Conservation (phyloP, 192 early-diverging fungal genomes). For the Backusella luteola region DNA sequence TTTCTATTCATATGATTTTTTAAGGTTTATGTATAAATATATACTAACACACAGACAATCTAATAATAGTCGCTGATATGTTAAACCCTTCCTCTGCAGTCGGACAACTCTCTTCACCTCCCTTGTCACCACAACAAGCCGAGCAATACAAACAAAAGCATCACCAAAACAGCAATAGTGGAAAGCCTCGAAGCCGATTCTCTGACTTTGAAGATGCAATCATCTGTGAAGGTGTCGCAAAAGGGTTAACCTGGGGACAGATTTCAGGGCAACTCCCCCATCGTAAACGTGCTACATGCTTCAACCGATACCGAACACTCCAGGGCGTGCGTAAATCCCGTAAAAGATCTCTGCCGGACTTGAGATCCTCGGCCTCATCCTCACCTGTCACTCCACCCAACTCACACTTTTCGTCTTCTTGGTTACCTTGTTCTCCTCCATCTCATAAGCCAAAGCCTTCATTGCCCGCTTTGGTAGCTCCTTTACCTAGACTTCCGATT, state of each 20-base stretch:
- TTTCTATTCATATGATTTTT: neutral
- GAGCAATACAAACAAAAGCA: neutral
- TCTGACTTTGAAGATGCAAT: slow-evolving; percentile 33
- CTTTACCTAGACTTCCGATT: slow-evolving; percentile 4
- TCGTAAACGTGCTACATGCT: slow-evolving; percentile 39
- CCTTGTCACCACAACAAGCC: slow-evolving; percentile 7
- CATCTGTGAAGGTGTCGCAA: slow-evolving; percentile 38
- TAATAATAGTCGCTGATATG: slow-evolving; percentile 21
- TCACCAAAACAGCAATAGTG: neutral
- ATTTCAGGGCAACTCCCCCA: slow-evolving; percentile 36
- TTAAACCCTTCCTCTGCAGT: slow-evolving; percentile 11
- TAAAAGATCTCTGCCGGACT: slow-evolving; percentile 16
- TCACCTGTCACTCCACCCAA: slow-evolving; percentile 11
- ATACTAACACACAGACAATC: slow-evolving; percentile 1
- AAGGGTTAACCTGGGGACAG: slow-evolving; percentile 38
- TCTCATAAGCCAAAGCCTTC: neutral
- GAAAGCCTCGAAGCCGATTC: slow-evolving; percentile 36
- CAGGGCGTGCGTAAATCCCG: slow-evolving; percentile 36
- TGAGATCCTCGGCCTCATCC: neutral
- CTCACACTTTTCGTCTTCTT: slow-evolving; percentile 1
- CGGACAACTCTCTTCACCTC: neutral
- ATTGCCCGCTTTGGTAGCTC: slow-evolving; percentile 8
- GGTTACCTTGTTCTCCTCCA: slow-evolving; percentile 4
- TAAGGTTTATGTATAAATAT: neutral
- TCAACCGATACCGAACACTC: slow-evolving; percentile 36